phyloP scores from a whole-genome alignment of 179 eudicot species.

The Vitellaria paradoxa region DNA sequence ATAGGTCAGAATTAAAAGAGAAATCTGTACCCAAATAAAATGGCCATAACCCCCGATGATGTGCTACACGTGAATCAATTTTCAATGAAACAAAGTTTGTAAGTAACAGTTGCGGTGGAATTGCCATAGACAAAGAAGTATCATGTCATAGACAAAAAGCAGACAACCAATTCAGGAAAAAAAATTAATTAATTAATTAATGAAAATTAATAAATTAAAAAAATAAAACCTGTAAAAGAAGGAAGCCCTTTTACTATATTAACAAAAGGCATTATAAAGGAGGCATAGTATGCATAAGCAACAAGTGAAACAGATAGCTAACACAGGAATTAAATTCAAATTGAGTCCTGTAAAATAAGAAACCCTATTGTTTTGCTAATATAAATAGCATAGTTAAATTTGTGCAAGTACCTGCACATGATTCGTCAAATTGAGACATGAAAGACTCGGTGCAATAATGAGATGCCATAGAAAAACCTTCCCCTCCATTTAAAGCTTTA shows the following conservation, averaged over 20 bases:
- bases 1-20: background rate
- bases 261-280: background rate
- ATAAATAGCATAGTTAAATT: background rate
- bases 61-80: background rate
- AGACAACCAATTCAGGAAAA: no score
- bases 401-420: constrained; percentile 59
- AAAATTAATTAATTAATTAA: no score
- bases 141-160: no score
- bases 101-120: background rate
- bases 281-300: background rate
- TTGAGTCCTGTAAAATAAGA: background rate
- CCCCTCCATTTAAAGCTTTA: constrained; percentile 68
- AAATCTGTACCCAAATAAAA: background rate
- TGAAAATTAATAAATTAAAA: no score
- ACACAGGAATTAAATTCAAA: background rate
- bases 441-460: constrained; percentile 52
- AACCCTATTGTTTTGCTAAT: background rate
- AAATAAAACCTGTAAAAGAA: no score
- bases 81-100: background rate
- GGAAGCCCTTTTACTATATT: no score
- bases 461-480: constrained; percentile 74
- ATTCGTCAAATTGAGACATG: constrained; percentile 64
- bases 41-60: background rate
- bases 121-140: background rate
- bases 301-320: background rate